Conservation (phyloP, 2,329 filamentous ascomycete genomes). For the Aspergillus aculeatus region DNA sequence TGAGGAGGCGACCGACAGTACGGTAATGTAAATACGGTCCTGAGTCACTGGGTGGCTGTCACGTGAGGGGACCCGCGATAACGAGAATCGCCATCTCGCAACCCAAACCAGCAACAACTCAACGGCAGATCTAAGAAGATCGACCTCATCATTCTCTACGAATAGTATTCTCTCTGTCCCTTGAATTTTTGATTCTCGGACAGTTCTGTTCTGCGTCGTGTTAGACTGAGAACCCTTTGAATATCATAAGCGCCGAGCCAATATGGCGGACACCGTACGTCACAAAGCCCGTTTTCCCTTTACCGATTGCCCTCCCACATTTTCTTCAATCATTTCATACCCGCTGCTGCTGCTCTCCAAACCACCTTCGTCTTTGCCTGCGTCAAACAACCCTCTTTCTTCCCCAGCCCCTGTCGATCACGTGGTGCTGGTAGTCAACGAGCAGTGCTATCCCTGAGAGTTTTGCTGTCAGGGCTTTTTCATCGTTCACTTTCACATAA, state of each 20-base stretch:
- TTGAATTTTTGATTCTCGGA: slow-evolving; percentile 4
- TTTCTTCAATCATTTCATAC: slow-evolving; percentile 34
- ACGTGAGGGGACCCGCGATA: slow-evolving; percentile 15
- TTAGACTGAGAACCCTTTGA: slow-evolving; percentile 4
- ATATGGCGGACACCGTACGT: slow-evolving; percentile 47
- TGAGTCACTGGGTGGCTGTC: slow-evolving; percentile 22
- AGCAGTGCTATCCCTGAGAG: neutral
- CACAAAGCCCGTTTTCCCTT: slow-evolving; percentile 35
- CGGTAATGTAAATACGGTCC: slow-evolving; percentile 8
- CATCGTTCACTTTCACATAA: slow-evolving; percentile 8
- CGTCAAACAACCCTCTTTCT: slow-evolving; percentile 3
- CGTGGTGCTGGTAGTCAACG: neutral
- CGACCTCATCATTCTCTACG: neutral
- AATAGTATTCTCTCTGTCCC: neutral
- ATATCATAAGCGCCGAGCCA: slow-evolving; percentile 13
- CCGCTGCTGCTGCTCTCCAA: slow-evolving; percentile 1
- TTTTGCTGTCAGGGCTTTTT: slow-evolving; percentile 1
- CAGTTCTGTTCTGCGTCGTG: neutral
- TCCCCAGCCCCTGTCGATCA: neutral
- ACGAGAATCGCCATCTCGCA: slow-evolving; percentile 22
- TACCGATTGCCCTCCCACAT: slow-evolving; percentile 41
- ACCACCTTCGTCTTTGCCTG: slow-evolving; percentile 20
- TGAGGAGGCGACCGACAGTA: neutral
- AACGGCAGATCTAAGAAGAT: slow-evolving; percentile 5
- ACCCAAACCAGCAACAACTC: slow-evolving; percentile 7